phyloP scores from a whole-genome alignment of 2,329 filamentous ascomycete species.

The Aureobasidium pullulans region DNA sequence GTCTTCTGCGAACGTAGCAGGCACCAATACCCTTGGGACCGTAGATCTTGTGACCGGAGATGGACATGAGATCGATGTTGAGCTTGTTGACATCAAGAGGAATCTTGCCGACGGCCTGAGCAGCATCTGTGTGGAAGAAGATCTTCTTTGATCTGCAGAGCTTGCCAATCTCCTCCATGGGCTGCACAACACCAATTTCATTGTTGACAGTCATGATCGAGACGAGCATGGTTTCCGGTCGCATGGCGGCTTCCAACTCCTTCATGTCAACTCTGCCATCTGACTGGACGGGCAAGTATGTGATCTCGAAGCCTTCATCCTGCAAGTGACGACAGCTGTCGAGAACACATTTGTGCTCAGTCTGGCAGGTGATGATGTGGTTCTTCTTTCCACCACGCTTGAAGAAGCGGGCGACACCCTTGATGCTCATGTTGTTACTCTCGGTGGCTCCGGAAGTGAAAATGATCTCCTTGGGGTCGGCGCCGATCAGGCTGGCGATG shows the following conservation, averaged over 20 bases:
- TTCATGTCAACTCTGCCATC: slow-evolving; percentile 82
- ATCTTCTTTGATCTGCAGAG: slow-evolving; percentile 86
- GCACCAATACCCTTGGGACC: slow-evolving; percentile 95
- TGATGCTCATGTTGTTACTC: slow-evolving; percentile 99
- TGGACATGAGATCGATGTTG: slow-evolving; percentile 98
- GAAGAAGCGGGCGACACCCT: slow-evolving; percentile 94
- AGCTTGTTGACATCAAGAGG: slow-evolving; percentile 93
- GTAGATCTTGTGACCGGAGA: slow-evolving; percentile 97
- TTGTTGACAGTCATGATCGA: slow-evolving; percentile 99
- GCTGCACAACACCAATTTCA: slow-evolving; percentile 98
- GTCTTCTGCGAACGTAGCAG: slow-evolving; percentile 87
- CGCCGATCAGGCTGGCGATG: slow-evolving; percentile 80
- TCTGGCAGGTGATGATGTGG: slow-evolving; percentile 95
- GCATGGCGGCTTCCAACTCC: slow-evolving; percentile 79
- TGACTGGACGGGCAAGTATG: slow-evolving; percentile 84
- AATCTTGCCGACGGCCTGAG: slow-evolving; percentile 98
- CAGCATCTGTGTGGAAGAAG: slow-evolving; percentile 96
- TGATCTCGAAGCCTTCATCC: slow-evolving; percentile 92
- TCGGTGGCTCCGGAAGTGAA: slow-evolving; percentile 98
- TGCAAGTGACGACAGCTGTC: slow-evolving; percentile 96
- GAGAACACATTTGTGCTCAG: slow-evolving; percentile 97
- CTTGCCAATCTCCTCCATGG: slow-evolving; percentile 84
- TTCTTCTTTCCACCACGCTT: slow-evolving; percentile 91
- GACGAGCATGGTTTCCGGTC: slow-evolving; percentile 83
- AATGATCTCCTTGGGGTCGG: slow-evolving; percentile 95